Evolutionary conservation across 2,329 filamentous ascomycete species (phyloP).

Genomic region (Pseudogymnoascus sp.): DNA sequence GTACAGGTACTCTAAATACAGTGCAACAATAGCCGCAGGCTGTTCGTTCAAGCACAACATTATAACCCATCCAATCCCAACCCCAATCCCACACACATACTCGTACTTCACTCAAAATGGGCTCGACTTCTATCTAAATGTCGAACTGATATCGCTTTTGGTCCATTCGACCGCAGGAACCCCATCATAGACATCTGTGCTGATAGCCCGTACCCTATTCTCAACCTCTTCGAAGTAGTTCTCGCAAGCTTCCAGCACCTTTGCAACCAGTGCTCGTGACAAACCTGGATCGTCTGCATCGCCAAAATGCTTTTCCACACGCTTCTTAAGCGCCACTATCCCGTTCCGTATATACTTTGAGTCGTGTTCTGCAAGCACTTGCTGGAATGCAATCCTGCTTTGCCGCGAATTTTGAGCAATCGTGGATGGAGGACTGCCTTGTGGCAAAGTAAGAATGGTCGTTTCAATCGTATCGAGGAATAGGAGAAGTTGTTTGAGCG

Average conservation of each 20-base stretch:
- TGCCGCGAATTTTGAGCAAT: constrained; percentile 79
- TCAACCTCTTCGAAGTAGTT: constrained; percentile 56
- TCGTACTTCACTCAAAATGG: background rate
- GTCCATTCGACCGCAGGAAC: constrained; percentile 61
- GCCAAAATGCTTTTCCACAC: constrained; percentile 95
- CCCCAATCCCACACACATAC: background rate
- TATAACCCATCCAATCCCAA: constrained; percentile 1
- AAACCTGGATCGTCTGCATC: constrained; percentile 67
- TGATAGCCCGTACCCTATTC: constrained; percentile 51
- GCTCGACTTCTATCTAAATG: constrained; percentile 35
- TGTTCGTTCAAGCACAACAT: constrained; percentile 5
- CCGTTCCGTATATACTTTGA: constrained; percentile 79
- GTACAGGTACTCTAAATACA: background rate
- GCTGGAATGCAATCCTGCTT: constrained; percentile 75
- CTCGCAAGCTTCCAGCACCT: constrained; percentile 55
- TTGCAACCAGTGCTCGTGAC: constrained; percentile 44
- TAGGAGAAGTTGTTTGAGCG: constrained; percentile 83
- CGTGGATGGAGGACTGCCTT: constrained; percentile 50
- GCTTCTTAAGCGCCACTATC: constrained; percentile 81
- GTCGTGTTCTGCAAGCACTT: constrained; percentile 74
- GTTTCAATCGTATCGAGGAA: constrained; percentile 85
- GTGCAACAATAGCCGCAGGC: background rate
- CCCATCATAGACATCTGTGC: constrained; percentile 56
- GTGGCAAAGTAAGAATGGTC: constrained; percentile 50
- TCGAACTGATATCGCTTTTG: constrained; percentile 53